Evolutionary conservation across 345 rosid genomes (phyloP).

Genomic region (Brassica rapa): DNA sequence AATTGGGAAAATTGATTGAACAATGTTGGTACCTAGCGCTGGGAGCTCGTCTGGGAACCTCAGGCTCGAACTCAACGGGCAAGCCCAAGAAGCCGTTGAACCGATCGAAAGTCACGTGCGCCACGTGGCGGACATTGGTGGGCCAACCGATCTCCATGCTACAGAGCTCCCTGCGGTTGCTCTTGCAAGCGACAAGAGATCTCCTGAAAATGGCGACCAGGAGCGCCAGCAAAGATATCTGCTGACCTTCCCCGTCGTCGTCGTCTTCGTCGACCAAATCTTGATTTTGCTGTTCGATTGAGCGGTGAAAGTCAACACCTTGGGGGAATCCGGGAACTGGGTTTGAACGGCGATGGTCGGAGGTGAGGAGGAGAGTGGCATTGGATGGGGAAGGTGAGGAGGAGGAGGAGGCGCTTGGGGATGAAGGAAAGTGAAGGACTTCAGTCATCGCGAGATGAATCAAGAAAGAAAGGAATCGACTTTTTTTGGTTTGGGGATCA

Average conservation of each 20-base stretch:
- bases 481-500: constrained; percentile 1
- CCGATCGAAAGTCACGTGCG: constrained; percentile 93
- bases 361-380: constrained; percentile 26
- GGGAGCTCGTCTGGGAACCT: constrained; percentile 77
- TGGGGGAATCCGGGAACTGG: constrained; percentile 16
- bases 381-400: constrained; percentile 44
- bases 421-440: constrained; percentile 71
- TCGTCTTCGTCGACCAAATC: background rate
- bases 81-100: constrained; percentile 90
- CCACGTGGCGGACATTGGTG: constrained; percentile 77
- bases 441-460: constrained; percentile 60
- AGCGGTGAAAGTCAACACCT: constrained; percentile 39
- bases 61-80: constrained; percentile 91
- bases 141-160: constrained; percentile 89
- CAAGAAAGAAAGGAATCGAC: background rate
- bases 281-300: constrained; percentile 23
- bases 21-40: constrained; percentile 72
- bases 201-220: constrained; percentile 69
- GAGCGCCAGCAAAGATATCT: constrained; percentile 64
- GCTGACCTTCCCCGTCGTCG: constrained; percentile 52
- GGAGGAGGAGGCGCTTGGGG: constrained; percentile 48
- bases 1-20: background rate
- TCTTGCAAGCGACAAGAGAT: constrained; percentile 69
- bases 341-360: constrained; percentile 24
- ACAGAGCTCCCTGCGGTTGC: constrained; percentile 58